phyloP scores from a whole-genome alignment of 2,329 filamentous ascomycete genomes.

The Fusarium verrucosum region DNA sequence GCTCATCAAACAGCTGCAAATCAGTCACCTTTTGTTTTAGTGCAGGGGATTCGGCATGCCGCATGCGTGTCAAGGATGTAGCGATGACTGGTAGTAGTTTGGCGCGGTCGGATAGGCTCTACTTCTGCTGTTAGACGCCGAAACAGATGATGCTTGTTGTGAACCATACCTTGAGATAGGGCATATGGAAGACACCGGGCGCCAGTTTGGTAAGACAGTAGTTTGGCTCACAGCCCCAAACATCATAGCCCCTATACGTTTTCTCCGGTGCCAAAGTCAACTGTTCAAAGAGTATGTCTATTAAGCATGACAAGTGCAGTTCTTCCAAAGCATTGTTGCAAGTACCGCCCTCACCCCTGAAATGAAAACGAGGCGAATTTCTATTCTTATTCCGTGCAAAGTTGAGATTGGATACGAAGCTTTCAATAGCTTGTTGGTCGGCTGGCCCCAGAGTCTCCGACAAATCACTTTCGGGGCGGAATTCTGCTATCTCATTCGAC shows the following conservation, averaged over 20 bases:
- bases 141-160: too few relatives aligned
- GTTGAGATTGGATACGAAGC: conserved; percentile 43
- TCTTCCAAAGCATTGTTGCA: conserved; percentile 7
- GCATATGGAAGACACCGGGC: conserved; percentile 51
- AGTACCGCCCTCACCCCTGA: not conserved
- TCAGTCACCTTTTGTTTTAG: conserved; percentile 45
- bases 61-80: conserved; percentile 47
- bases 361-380: not conserved
- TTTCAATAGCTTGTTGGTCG: conserved; percentile 46
- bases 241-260: conserved; percentile 35
- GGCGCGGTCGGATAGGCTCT: conserved; percentile 44
- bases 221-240: conserved; percentile 21
- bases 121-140: conserved; percentile 10
- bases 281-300: conserved; percentile 40
- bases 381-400: not conserved
- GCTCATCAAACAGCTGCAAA: not conserved
- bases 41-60: conserved; percentile 48
- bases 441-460: conserved; percentile 24
- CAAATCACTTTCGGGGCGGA: conserved; percentile 2
- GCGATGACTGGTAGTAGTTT: conserved; percentile 44
- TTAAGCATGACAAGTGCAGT: conserved; percentile 10
- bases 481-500: not conserved
- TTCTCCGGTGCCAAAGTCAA: conserved; percentile 42
- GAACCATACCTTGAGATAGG: conserved; percentile 48
- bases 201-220: conserved; percentile 44